Evolutionary conservation across 228 moss, liverwort and hornwort species (phyloP), one percentile per base, ranked within the genome.

Genomic region (Sphagnum fallax): DNA sequence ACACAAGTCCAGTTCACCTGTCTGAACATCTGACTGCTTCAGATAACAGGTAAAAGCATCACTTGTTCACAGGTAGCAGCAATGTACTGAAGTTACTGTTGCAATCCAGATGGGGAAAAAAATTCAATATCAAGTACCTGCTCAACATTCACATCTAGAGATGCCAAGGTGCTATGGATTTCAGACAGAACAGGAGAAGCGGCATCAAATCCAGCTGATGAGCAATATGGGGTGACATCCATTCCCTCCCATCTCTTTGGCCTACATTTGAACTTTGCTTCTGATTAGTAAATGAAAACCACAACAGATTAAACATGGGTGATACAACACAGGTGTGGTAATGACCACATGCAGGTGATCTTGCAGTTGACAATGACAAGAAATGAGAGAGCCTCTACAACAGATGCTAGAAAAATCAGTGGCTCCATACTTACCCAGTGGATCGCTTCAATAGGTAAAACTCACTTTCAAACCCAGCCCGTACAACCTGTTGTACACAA

Each of bases 401-500:
- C 32, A 32, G 32, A 32, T 32, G 32, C 1, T 32, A 32, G 3
- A 32, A 32, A 32, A 32, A 32, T 32, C 32, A 60, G 15, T 60
- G 11, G 59, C 59, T 60, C 3, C 59, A 11, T 11, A 55, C 55
- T 16, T 50, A 71, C 76, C 67, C 81, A 63, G 70, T 62, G 61
- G 66, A 47, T 87, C 80, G 71, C 75, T 79, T 87, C 74, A 93
- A 63, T 61, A 98, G 88, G 70, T 88, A 98, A 73, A 93, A 93
- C 68, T 87, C 97, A 18, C 73, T 71, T 65, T 98, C 93, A 66
- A 98, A 93, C 15, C 93, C 93, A 73, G 87, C 93, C 66, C 81
- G 74, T 78, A 93, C 63, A 65, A 78, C 85, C 95, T 96, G 75
- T 65, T 67, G 62, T 66, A 72, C 52, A 60, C 32, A 49, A 12